Base-by-base conservation (phyloP, 2,329 filamentous ascomycete species). In the Fusarium veterinarium region DNA sequence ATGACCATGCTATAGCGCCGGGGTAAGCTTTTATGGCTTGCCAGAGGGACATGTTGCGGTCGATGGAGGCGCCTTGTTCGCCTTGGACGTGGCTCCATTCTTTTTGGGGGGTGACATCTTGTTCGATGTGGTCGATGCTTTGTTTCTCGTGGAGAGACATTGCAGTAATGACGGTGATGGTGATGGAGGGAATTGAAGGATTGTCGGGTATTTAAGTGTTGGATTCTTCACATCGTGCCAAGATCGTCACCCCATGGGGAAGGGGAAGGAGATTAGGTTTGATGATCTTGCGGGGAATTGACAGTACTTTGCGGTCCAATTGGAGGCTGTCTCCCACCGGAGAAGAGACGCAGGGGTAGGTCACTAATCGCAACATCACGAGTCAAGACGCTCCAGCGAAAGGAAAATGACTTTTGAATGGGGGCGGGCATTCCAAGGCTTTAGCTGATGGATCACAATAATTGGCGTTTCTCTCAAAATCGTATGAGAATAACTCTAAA, bases 1-100 rank as follows among this genome's bases (percentile, higher is more conserved):
- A 64, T 3, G 75, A 78, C 76, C 76, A 78, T 0, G 73, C 16
- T 10, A 73, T 73, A 40, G 76, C 76, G 1, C 64, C 64, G 0
- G 64, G 64, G 28, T 67, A 67, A 7, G 64, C 63, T 9, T 49
- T 67, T 20, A 52, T 23, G 3, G 68, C 68, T 23, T 71, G 25
- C 67, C 63, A 64, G 2, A 72, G 33, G 0, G 58, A 49, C 67
- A 72, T 72, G 11, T 72, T 69, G 14, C 45, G 68, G 38, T 72
- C 64, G 11, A 71, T 71, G 7, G 61, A 68, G 6, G 69, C 69
- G 14, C 69, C 69, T 13, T 71, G 57, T 23, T 71, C 60, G 16
- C 68, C 68, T 4, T 71, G 68, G 6, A 66, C 17, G 8, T 71
- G 61, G 42, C 68, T 71, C 68, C 68, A 71, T 67, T 71, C 67